Evolutionary conservation across 768 basidiomycete species (phyloP), one percentile per base, ranked within the genome.

Genomic region (Leccinum truebloodii): DNA sequence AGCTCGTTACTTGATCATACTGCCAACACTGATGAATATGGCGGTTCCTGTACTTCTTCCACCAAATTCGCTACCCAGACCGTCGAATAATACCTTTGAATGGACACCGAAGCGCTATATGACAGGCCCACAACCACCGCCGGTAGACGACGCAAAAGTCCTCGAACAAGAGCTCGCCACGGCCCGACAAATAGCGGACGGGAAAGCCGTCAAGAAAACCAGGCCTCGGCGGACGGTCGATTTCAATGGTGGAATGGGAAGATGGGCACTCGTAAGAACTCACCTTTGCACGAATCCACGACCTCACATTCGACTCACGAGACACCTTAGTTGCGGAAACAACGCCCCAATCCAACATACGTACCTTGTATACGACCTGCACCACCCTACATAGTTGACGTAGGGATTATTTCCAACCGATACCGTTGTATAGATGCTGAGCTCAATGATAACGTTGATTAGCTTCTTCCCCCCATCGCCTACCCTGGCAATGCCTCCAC

Each of bases 401-500:
- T 97, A 78, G 72, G 86, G 67, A 60, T 41, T 51, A 56, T 69
- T 64, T 60, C 28, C 60, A 64, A 61, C 57, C 49, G 22, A 61
- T 56, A 49, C 44, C 13, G 41, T 39, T 51, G 52, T 63, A 55
- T 69, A 67, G 37, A 58, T 30, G 62, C 73, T 73, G 56, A 75
- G 62, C 59, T 50, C 50, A 68, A 60, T 69, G 64, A 70, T 61
- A 18, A 55, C 55, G 35, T 68, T 61, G 46, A 71, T 48, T 73
- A 98, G 96, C 82, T 98, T n/a, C 80, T 98, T 52, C 96, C 95
- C 1, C 90, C 97, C 1, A 87, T 89, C 73, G 95, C 94, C 30
- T 98, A 98, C 74, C 88, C 90, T 16, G 84, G 87, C 56, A 98
- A 98, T 72, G 82, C 90, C 4, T 93, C 95, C 6, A 96, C 93